Conservation (phyloP, 805 yeast species). For the Starmerella ratchasimensis region DNA sequence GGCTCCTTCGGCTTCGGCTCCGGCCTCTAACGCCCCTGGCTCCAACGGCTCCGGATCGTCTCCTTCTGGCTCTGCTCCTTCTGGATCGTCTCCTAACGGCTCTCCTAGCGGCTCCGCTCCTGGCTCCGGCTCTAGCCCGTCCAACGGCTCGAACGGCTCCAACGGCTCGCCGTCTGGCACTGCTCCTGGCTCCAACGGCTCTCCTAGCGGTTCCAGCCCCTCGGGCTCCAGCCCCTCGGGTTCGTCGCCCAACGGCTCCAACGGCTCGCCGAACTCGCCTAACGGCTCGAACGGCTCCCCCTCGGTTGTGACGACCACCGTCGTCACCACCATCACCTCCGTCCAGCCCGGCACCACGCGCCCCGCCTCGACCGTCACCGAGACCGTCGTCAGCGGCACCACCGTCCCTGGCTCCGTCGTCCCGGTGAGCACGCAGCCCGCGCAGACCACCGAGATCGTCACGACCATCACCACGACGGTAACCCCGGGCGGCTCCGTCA, state of each 20-base stretch:
- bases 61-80: background rate
- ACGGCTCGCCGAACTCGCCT: background rate
- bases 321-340: conserved; percentile 7
- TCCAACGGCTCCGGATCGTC: background rate
- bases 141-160: background rate
- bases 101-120: background rate
- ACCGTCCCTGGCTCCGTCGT: conserved; percentile 15
- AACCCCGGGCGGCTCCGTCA: conserved; percentile 1
- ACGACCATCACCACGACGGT: conserved; percentile 7
- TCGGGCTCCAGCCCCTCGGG: background rate
- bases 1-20: conserved; percentile 3
- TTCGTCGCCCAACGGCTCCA: background rate
- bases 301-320: conserved; percentile 4
- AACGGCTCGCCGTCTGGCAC: background rate
- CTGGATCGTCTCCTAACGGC: background rate
- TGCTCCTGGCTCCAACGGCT: background rate
- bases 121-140: background rate
- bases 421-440: conserved; percentile 13
- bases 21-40: conserved; percentile 4
- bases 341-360: conserved; percentile 18
- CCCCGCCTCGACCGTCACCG: conserved; percentile 15
- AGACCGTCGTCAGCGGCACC: conserved; percentile 6
- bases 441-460: conserved; percentile 11
- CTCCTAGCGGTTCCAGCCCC: too few relatives aligned
- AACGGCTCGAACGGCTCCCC: background rate